Percentiles rank a stretch among this genome's conserved stretches.
These are phyloP conservation scores for Pythium biforme DNA, from an alignment of 352 stramenopile genomes.

Conservation along the genomic window DNA sequence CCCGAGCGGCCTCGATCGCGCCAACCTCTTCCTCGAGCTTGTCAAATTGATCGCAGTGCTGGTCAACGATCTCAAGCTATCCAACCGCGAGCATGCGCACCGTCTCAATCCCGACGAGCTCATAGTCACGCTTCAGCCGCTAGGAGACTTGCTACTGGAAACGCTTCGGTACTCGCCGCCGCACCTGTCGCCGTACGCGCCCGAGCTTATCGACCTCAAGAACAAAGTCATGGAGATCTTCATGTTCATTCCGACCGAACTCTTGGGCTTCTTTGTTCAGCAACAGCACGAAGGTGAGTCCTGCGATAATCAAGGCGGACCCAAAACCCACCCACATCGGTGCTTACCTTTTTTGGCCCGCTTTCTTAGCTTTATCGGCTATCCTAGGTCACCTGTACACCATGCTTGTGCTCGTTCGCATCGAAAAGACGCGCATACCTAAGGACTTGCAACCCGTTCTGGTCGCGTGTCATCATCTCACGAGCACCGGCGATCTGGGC, in stretches of 20 bases:
- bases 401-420: constrained; percentile 53
- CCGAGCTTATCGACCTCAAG: constrained; percentile 46
- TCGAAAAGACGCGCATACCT: constrained; percentile 55
- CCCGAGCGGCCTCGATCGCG: constrained; percentile 24
- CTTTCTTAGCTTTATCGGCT: constrained; percentile 17
- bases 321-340: not conserved
- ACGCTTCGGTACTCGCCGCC: constrained; percentile 34
- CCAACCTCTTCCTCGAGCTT: constrained; percentile 45
- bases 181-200: constrained; percentile 32
- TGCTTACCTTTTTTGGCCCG: not conserved
- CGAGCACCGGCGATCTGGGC: constrained; percentile 27
- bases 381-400: constrained; percentile 50
- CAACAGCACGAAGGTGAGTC: constrained; percentile 31
- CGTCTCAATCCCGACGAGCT: constrained; percentile 6
- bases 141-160: constrained; percentile 49
- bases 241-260: constrained; percentile 45
- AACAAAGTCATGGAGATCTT: constrained; percentile 67
- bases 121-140: constrained; percentile 19
- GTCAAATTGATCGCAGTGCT: constrained; percentile 60
- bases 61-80: constrained; percentile 43
- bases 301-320: not conserved
- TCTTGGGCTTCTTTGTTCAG: constrained; percentile 47
- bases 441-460: constrained; percentile 57
- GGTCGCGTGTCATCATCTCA: constrained; percentile 66
- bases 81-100: not conserved